Base-by-base conservation (phyloP, 768 basidiomycete genomes). In the Tylopilus subfusipes region DNA sequence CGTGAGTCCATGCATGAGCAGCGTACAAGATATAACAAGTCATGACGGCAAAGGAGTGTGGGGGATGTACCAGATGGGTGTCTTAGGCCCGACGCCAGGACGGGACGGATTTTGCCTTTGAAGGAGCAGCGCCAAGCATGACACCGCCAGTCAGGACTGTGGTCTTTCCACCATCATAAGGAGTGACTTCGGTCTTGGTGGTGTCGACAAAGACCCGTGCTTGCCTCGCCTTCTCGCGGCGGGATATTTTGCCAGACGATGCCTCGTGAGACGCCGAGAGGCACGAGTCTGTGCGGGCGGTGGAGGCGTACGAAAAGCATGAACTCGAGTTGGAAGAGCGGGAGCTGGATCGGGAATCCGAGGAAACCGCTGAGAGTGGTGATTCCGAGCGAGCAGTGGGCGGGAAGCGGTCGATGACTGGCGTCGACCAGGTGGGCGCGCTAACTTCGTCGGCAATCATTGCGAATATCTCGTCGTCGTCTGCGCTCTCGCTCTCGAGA, bases 111-210 rank as follows among this genome's bases (percentile, higher is more conserved):
- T 65, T 65, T 63, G 63, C 54, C 59, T 72, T 66, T 49, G 67
- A 54, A 53, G 71, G 65, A 59, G 73, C 76, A 36, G 78, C 73
- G 47, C 88, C 89, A 56, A 92, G 86, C 90, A 92, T 92, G 60
- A 91, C 89, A 59, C 89, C 90, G 53, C 90, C 90, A 3, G 89
- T 90, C 62, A 92, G 82, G 47, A 91, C 89, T 27, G 89, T 90
- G 50, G 90, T 92, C 79, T 90, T 90, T 59, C 90, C 90, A 52
- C 88, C 89, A 61, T 92, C 89, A 63, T 92, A 92, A 63, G 87
- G 86, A 44, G 89, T 91, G 58, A 91, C 86, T 42, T 87, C 86
- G 50, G 72, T 90, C 77, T 85, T 91, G 64, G 84, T 72, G 21
- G 77, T 81, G 70, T 92, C 90, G 51, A 92, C 70, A 65, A 79